Evolutionary conservation across 345 rosid species (phyloP).

Genomic region (Brassica juncea): DNA sequence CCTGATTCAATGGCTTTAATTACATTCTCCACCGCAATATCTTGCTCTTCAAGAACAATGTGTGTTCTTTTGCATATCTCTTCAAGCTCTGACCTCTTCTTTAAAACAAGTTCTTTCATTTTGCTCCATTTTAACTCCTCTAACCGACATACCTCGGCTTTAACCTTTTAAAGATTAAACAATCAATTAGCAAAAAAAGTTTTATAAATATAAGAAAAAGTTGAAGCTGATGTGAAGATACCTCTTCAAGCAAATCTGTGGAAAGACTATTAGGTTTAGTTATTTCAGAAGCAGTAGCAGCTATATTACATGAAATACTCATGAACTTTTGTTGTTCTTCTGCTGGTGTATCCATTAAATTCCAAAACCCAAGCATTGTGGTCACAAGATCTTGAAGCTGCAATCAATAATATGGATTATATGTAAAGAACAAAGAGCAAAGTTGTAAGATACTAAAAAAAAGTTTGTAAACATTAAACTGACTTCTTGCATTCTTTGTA

Average conservation of each 20-base stretch:
- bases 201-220: background rate
- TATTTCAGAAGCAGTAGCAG: slow-evolving; percentile 90
- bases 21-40: slow-evolving; percentile 55
- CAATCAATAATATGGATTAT: slow-evolving; percentile 11
- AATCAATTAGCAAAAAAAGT: background rate
- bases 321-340: slow-evolving; percentile 88
- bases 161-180: slow-evolving; percentile 53
- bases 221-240: background rate
- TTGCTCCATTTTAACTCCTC: slow-evolving; percentile 89
- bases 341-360: slow-evolving; percentile 90
- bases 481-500: slow-evolving; percentile 87
- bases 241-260: slow-evolving; percentile 57
- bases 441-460: slow-evolving; percentile 21
- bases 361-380: slow-evolving; percentile 86
- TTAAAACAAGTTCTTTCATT: slow-evolving; percentile 92
- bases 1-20: slow-evolving; percentile 81
- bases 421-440: background rate
- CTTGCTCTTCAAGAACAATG: slow-evolving; percentile 61
- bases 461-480: background rate
- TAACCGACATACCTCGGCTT: slow-evolving; percentile 72
- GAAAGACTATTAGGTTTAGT: slow-evolving; percentile 84
- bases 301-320: slow-evolving; percentile 79
- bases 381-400: slow-evolving; percentile 98
- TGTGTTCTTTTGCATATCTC: slow-evolving; percentile 87
- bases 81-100: slow-evolving; percentile 80